Conservation (phyloP, 2,329 filamentous ascomycete genomes). For the Fusarium acutatum region DNA sequence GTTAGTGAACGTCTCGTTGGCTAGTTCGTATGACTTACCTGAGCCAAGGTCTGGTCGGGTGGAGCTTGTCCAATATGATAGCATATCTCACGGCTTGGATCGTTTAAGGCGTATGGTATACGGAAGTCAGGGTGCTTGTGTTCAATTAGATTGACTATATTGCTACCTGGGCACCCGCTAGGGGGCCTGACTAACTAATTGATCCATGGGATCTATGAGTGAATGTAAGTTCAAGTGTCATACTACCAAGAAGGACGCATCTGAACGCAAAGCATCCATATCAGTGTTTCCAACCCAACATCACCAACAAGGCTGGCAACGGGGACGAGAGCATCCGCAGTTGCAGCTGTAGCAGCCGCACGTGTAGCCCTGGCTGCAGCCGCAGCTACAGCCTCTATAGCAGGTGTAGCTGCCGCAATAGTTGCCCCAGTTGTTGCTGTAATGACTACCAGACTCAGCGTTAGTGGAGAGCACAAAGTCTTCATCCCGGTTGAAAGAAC, state of each 20-base stretch:
- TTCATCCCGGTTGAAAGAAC: fast-evolving
- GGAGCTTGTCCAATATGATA: neutral
- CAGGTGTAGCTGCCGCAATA: neutral
- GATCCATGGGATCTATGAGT: neutral
- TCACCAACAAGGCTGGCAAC: neutral
- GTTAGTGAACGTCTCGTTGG: fast-evolving
- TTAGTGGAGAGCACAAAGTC: neutral
- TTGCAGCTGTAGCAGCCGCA: neutral
- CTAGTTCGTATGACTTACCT: neutral
- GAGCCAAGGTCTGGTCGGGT: neutral
- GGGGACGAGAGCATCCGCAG: neutral
- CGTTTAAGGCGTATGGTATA: fast-evolving
- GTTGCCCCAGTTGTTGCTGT: neutral
- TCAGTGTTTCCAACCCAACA: fast-evolving
- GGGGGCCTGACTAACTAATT: neutral
- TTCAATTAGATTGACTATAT: neutral
- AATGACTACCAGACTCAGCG: neutral
- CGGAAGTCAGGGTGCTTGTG: fast-evolving
- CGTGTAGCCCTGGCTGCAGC: neutral
- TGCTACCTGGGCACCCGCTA: neutral
- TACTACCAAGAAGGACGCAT: neutral
- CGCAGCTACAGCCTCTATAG: neutral
- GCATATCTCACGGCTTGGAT: fast-evolving
- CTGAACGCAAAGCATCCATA: fast-evolving
- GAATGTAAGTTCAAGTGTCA: neutral